Conservation (phyloP, 2,329 filamentous ascomycete genomes). For the Biscogniauxia mediterranea region DNA sequence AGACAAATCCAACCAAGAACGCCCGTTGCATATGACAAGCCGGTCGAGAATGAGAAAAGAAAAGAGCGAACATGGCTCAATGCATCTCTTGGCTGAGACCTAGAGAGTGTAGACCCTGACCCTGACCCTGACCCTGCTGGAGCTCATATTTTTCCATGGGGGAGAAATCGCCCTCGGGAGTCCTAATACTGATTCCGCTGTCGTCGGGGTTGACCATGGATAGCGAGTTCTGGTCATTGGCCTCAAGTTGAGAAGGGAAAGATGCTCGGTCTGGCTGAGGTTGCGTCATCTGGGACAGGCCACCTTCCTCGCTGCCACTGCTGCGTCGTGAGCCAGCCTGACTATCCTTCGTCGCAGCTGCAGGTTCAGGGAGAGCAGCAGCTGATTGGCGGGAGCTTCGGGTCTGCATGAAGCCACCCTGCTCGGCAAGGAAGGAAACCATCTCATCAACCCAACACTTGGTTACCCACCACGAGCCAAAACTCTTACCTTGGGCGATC, state of each 20-base stretch:
- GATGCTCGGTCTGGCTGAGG: constrained; percentile 50
- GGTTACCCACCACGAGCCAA: constrained; percentile 91
- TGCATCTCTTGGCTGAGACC: constrained; percentile 16
- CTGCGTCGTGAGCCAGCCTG: constrained; percentile 41
- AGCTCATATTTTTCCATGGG: constrained; percentile 59
- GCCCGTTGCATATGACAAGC: constrained; percentile 2
- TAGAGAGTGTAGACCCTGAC: constrained; percentile 32
- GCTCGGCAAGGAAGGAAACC: constrained; percentile 83
- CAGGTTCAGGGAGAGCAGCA: constrained; percentile 33
- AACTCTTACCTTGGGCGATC: constrained; percentile 73
- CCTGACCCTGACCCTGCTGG: constrained; percentile 36
- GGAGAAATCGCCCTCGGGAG: constrained; percentile 63
- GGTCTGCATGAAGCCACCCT: constrained; percentile 80
- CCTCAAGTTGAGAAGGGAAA: constrained; percentile 45
- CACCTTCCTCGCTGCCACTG: constrained; percentile 46
- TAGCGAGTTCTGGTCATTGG: constrained; percentile 43
- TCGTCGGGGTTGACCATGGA: constrained; percentile 59
- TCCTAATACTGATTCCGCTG: constrained; percentile 71
- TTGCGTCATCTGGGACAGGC: constrained; percentile 43
- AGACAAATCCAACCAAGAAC: constrained; percentile 12
- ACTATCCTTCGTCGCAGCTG: constrained; percentile 37
- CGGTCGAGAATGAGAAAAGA: neutral
- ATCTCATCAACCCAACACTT: constrained; percentile 97
- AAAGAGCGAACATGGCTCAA: constrained; percentile 1
- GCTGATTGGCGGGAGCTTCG: constrained; percentile 39